Evolutionary conservation across 768 basidiomycete species (phyloP).

Genomic region (Panaeolus papilionaceus): DNA sequence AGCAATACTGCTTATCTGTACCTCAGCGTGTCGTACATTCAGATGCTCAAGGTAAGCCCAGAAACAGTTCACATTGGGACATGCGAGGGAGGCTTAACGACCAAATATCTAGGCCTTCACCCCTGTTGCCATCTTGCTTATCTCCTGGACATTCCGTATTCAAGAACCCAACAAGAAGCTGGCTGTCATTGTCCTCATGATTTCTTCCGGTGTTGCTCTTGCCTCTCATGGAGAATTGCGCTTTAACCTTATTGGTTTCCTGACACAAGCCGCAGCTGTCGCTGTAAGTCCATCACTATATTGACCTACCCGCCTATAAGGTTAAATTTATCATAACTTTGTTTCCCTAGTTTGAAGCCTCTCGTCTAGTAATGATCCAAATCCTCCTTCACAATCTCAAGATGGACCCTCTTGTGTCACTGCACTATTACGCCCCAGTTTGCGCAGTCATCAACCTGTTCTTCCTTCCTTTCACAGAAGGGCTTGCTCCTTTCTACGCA

Average conservation of each 20-base stretch:
- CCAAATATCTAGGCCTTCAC: conserved; percentile 72
- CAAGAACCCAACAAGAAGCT: conserved; percentile 87
- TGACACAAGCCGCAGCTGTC: conserved; percentile 88
- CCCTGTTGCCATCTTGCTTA: conserved; percentile 89
- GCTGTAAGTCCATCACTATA: conserved; percentile 55
- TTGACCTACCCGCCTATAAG: conserved; percentile 6
- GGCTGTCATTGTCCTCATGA: conserved; percentile 85
- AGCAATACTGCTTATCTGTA: conserved; percentile 94
- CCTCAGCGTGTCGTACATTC: conserved; percentile 92
- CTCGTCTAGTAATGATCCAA: conserved; percentile 95
- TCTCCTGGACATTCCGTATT: conserved; percentile 90
- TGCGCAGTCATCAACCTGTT: conserved; percentile 89
- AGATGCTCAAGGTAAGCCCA: conserved; percentile 85
- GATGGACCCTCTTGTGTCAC: conserved; percentile 95
- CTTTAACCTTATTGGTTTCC: conserved; percentile 88
- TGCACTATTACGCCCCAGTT: conserved; percentile 97
- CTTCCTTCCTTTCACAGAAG: conserved; percentile 89
- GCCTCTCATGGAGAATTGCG: conserved; percentile 89
- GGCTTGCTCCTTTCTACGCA: conserved; percentile 83
- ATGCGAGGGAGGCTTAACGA: neutral
- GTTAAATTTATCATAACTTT: conserved; percentile 2
- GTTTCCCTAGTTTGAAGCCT: conserved; percentile 79
- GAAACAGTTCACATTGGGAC: neutral
- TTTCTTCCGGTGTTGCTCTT: conserved; percentile 88
- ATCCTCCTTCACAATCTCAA: conserved; percentile 93